Evolutionary conservation across 331 rosid species (phyloP).

Genomic region (Quercus lobata): DNA sequence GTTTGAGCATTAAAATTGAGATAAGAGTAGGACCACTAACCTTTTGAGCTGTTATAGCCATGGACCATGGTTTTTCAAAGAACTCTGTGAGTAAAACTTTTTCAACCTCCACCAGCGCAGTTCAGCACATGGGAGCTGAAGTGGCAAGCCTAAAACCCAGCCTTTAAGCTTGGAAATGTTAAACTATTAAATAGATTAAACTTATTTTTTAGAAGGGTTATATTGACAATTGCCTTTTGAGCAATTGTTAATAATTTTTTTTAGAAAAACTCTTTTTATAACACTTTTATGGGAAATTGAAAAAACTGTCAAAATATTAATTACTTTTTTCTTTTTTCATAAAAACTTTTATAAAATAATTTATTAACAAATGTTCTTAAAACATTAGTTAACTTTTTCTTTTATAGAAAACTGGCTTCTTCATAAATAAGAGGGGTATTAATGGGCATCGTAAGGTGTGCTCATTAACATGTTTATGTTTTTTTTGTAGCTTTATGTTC

Average conservation of each 20-base stretch:
- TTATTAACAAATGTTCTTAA: too few species aligned
- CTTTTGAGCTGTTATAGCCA: neutral
- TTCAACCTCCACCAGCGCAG: neutral
- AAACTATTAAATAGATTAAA: neutral
- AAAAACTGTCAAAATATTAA: too few species aligned
- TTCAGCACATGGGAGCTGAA: neutral
- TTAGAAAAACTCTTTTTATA: too few species aligned
- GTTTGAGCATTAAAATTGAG: neutral
- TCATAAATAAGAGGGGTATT: too few species aligned
- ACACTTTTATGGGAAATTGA: too few species aligned
- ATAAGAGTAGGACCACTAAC: neutral
- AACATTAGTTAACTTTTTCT: too few species aligned
- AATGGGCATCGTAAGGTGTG: accelerated
- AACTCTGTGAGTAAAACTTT: neutral
- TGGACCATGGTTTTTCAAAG: neutral
- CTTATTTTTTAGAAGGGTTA: neutral
- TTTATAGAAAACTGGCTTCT: too few species aligned
- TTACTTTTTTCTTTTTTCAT: too few species aligned
- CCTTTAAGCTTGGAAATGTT: neutral
- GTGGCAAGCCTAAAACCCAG: neutral
- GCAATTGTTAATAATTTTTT: too few species aligned
- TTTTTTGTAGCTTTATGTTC: too few species aligned
- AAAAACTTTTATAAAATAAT: accelerated
- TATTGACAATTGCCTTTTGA: accelerated
- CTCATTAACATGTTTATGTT: too few species aligned